phyloP scores from a whole-genome alignment of 371 early-diverging fungal genomes.

The Apophysomyces elegans region DNA sequence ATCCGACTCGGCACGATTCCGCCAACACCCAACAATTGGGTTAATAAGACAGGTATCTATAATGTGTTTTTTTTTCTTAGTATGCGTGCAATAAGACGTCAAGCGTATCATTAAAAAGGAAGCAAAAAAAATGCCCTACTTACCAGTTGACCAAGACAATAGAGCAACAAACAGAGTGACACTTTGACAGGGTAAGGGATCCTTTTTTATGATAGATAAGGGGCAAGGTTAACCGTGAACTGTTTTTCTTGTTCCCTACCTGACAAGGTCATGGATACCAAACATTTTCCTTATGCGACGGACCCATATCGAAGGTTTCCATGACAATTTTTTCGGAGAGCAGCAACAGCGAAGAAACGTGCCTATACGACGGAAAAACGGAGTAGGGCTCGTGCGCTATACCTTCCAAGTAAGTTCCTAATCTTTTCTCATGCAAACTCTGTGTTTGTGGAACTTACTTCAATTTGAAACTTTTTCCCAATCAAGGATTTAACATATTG shows the following conservation, averaged over 20 bases:
- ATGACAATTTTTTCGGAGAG: neutral
- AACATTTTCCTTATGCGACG: slow-evolving; percentile 16
- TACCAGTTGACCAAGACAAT: slow-evolving; percentile 50
- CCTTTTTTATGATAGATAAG: slow-evolving; percentile 17
- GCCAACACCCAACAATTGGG: slow-evolving; percentile 47
- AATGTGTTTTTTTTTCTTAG: neutral
- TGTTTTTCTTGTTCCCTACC: slow-evolving; percentile 24
- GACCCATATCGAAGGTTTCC: neutral
- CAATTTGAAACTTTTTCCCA: slow-evolving; percentile 15
- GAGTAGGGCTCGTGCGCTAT: slow-evolving; percentile 9
- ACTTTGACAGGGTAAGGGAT: slow-evolving; percentile 49
- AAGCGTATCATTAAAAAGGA: neutral
- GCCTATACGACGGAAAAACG: slow-evolving; percentile 8
- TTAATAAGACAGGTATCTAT: slow-evolving; percentile 47
- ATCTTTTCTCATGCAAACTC: neutral
- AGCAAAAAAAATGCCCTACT: neutral
- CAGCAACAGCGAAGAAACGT: neutral
- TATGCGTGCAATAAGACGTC: no score
- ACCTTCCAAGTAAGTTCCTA: no score
- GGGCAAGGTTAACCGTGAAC: neutral
- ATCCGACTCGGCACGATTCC: slow-evolving; percentile 44
- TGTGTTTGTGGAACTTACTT: slow-evolving; percentile 13
- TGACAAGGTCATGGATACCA: slow-evolving; percentile 31
- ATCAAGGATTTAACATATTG: slow-evolving; percentile 38
- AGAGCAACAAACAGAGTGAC: slow-evolving; percentile 38